A percentile compares a stretch with the other conserved stretches of the same genome.
phyloP scores from a whole-genome alignment of 75 land plant genomes.

The Pinus taeda region DNA sequence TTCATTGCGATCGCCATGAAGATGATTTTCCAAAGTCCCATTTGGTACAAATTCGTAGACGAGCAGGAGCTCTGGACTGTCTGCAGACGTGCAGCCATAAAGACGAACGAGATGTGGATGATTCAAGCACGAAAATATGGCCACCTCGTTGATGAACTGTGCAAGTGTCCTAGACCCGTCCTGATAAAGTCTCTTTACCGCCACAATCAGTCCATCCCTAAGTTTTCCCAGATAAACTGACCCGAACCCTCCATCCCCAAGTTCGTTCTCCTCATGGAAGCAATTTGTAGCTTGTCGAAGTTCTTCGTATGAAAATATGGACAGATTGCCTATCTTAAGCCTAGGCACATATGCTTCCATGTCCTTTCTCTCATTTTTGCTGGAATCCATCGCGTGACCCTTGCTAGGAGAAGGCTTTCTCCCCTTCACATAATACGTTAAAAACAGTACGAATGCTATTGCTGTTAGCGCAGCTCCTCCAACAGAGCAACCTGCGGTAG shows the following conservation, averaged over 20 bases:
- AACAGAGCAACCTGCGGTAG: neutral
- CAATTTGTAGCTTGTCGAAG: slow-evolving; percentile 64
- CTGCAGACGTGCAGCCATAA: slow-evolving; percentile 12
- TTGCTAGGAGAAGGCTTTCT: too few relatives aligned
- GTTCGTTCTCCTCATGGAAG: slow-evolving; percentile 42
- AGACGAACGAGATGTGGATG: slow-evolving; percentile 30
- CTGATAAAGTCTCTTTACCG: slow-evolving; percentile 39
- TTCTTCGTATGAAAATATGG: slow-evolving; percentile 20
- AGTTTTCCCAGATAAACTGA: slow-evolving; percentile 59
- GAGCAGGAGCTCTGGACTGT: slow-evolving; percentile 12
- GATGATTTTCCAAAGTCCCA: too few relatives aligned
- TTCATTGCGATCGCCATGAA: too few relatives aligned
- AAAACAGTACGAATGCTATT: neutral
- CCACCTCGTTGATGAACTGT: slow-evolving; percentile 32
- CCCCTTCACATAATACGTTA: neutral
- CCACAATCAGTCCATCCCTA: slow-evolving; percentile 21
- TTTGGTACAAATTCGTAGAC: too few relatives aligned
- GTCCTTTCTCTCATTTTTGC: too few relatives aligned
- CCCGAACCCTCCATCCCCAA: slow-evolving; percentile 87
- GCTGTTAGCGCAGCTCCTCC: neutral
- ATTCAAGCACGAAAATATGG: slow-evolving; percentile 21
- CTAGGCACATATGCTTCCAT: too few relatives aligned
- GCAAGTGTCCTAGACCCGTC: slow-evolving; percentile 11
- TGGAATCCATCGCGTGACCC: too few relatives aligned
- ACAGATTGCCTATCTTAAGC: too few relatives aligned